Conservation (phyloP, 2,329 filamentous ascomycete genomes). For the Colletotrichum lentis region DNA sequence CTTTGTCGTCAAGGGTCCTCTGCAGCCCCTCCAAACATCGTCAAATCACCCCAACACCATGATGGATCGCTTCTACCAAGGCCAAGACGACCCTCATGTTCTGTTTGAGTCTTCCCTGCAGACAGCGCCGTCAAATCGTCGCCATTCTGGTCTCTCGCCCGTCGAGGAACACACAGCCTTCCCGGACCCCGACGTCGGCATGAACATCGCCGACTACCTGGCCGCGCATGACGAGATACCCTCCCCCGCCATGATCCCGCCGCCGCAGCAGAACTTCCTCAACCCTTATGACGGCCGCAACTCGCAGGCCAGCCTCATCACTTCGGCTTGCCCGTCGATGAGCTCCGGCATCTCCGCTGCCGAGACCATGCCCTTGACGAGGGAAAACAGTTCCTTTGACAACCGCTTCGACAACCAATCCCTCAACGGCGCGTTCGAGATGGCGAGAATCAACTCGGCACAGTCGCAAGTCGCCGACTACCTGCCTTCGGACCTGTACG, state of each 20-base stretch:
- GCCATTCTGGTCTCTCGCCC: slow-evolving; percentile 44
- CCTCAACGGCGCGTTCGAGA: slow-evolving; percentile 45
- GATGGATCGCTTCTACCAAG: slow-evolving; percentile 45
- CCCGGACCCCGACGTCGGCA: slow-evolving; percentile 45
- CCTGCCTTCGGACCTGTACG: slow-evolving; percentile 41
- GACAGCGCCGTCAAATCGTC: slow-evolving; percentile 42
- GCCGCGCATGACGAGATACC: slow-evolving; percentile 44
- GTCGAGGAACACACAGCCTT: slow-evolving; percentile 48
- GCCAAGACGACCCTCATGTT: slow-evolving; percentile 45
- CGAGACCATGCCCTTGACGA: slow-evolving; percentile 53
- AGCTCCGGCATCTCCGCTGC: slow-evolving; percentile 51
- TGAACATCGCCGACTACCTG: slow-evolving; percentile 53
- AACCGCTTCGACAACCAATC: slow-evolving; percentile 43
- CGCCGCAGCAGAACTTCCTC: slow-evolving; percentile 39
- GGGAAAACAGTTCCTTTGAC: slow-evolving; percentile 53
- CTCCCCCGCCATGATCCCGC: slow-evolving; percentile 41
- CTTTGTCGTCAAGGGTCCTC: slow-evolving; percentile 49
- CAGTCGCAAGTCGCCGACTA: slow-evolving; percentile 46
- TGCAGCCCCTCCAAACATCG: slow-evolving; percentile 46
- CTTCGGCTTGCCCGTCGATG: slow-evolving; percentile 55
- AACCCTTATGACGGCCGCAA: slow-evolving; percentile 39
- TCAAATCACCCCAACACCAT: slow-evolving; percentile 40
- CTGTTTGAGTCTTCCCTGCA: slow-evolving; percentile 40
- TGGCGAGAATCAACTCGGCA: slow-evolving; percentile 51
- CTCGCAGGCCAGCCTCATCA: slow-evolving; percentile 41